These are phyloP conservation scores for Claviceps sp. DNA, from an alignment of 2,329 filamentous ascomycete genomes.

Conservation along the genomic window DNA sequence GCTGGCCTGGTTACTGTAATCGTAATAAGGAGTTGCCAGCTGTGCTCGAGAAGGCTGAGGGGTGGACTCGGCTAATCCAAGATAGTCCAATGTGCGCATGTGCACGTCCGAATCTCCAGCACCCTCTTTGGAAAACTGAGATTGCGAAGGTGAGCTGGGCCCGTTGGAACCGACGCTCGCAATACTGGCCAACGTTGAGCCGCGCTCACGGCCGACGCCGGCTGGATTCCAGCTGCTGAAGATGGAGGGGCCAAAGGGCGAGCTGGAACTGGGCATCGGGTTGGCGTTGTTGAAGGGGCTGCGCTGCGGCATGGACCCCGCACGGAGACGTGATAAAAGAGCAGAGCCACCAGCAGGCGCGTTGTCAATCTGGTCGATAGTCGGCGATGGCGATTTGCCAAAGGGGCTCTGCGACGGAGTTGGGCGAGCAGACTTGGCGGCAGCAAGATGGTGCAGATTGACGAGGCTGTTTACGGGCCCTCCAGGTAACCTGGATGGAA, in stretches of 20 bases:
- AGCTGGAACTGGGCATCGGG: conserved; percentile 36
- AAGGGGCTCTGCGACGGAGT: conserved; percentile 83
- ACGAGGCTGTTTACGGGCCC: conserved; percentile 48
- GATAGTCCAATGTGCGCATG: conserved; percentile 85
- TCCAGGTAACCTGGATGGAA: conserved; percentile 88
- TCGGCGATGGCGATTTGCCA: conserved; percentile 49
- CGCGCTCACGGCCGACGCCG: conserved; percentile 58
- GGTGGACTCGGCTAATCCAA: conserved; percentile 87
- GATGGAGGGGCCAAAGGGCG: conserved; percentile 77
- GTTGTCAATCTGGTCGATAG: conserved; percentile 34
- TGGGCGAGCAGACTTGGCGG: conserved; percentile 68
- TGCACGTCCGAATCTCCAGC: conserved; percentile 75
- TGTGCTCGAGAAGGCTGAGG: conserved; percentile 68
- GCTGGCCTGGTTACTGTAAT: conserved; percentile 65
- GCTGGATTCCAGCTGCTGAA: conserved; percentile 76
- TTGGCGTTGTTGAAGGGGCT: conserved; percentile 44
- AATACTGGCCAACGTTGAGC: conserved; percentile 69
- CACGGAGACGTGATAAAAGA: conserved; percentile 71
- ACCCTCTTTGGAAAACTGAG: conserved; percentile 74
- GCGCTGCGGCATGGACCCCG: conserved; percentile 88
- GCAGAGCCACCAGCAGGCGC: conserved; percentile 46
- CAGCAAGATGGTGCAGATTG: conserved; percentile 42
- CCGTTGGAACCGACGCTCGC: conserved; percentile 85
- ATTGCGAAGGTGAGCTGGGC: conserved; percentile 75
- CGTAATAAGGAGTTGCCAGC: conserved; percentile 61